Conservation (phyloP, 495 filamentous ascomycete genomes). For the Haplographium delicatum region DNA sequence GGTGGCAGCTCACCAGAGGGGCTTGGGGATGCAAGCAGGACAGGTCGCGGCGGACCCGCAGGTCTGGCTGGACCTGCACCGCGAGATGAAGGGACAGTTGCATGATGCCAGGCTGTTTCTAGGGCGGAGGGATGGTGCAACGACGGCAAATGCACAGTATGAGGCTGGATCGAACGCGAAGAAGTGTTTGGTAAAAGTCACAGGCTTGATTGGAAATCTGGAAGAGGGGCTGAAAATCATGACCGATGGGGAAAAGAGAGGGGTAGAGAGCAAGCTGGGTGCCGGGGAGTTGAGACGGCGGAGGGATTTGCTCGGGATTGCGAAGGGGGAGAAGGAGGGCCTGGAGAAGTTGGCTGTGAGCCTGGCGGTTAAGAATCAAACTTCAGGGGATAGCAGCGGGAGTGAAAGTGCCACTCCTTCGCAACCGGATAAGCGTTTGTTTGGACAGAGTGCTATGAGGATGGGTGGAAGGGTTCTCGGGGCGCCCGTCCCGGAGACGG, state of each 20-base stretch:
- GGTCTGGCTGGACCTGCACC: slow-evolving; percentile 81
- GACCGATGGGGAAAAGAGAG: slow-evolving; percentile 32
- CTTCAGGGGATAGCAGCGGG: neutral
- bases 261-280: slow-evolving; percentile 40
- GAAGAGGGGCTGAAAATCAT: slow-evolving; percentile 63
- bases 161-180: slow-evolving; percentile 82
- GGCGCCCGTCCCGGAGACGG: slow-evolving; percentile 71
- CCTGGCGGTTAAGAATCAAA: slow-evolving; percentile 43
- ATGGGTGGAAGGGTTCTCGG: slow-evolving; percentile 68
- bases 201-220: slow-evolving; percentile 58
- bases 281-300: slow-evolving; percentile 84
- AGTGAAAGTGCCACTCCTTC: slow-evolving; percentile 35
- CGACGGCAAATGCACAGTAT: slow-evolving; percentile 59
- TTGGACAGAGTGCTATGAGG: slow-evolving; percentile 26
- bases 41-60: slow-evolving; percentile 55
- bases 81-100: slow-evolving; percentile 74
- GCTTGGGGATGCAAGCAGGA: slow-evolving; percentile 17
- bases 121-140: slow-evolving; percentile 69
- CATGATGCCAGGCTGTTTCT: slow-evolving; percentile 77
- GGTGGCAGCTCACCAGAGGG: slow-evolving; percentile 22
- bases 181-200: slow-evolving; percentile 70
- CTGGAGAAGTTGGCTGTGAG: slow-evolving; percentile 75
- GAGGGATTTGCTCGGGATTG: slow-evolving; percentile 70
- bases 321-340: slow-evolving; percentile 78
- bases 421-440: slow-evolving; percentile 54